These are phyloP conservation scores for Balakata baccata DNA, from an alignment of 345 rosid genomes.

Conservation along the genomic window DNA sequence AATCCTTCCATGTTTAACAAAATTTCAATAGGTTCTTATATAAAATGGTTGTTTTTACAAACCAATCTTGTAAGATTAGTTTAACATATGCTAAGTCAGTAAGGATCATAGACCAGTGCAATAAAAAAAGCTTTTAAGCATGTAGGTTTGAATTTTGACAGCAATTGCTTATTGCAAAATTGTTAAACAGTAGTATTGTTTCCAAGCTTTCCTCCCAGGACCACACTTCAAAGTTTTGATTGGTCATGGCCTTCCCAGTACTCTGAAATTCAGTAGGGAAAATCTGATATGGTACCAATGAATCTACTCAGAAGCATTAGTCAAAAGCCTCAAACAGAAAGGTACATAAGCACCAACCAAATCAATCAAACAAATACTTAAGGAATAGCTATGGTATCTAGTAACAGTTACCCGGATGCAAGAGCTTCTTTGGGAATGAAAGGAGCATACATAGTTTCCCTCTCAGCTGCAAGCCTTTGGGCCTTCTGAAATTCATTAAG, in stretches of 20 bases:
- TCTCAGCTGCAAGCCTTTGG: slow-evolving; percentile 75
- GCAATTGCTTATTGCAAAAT: neutral
- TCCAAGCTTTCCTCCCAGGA: neutral
- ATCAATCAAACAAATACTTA: neutral
- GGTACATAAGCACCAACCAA: neutral
- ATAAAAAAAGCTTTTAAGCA: neutral
- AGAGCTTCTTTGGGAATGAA: slow-evolving; percentile 43
- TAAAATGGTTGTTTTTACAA: too few relatives aligned
- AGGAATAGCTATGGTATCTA: neutral
- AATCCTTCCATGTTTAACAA: too few relatives aligned
- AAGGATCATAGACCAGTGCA: neutral
- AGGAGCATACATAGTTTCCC: slow-evolving; percentile 56
- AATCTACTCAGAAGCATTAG: neutral
- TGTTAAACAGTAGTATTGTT: neutral
- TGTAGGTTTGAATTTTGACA: neutral
- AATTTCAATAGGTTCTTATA: too few relatives aligned
- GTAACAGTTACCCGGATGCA: slow-evolving; percentile 44
- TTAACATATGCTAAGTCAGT: neutral
- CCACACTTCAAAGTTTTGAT: neutral
- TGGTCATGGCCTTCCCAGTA: neutral
- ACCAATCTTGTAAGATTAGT: too few relatives aligned
- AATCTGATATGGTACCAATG: neutral
- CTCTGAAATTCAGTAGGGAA: neutral
- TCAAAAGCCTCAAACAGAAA: neutral
- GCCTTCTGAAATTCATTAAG: slow-evolving; percentile 71